Evolutionary conservation across 495 filamentous ascomycete species (phyloP).

Genomic region (Cryomyces antarcticus): DNA sequence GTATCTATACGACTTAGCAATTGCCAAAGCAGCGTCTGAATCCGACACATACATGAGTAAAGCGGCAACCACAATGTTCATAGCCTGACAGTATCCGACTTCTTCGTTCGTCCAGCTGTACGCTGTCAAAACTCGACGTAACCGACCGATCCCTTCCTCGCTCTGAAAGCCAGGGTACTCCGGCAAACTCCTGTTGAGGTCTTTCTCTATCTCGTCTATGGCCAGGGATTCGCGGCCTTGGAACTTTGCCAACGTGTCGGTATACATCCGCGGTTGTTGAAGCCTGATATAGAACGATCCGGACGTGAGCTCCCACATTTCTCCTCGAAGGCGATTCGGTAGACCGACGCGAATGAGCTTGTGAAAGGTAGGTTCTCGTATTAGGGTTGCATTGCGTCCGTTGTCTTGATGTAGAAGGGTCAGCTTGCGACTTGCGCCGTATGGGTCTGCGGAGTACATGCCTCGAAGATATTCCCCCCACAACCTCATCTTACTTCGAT

Average conservation of each 20-base stretch:
- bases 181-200: conserved; percentile 83
- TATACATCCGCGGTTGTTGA: conserved; percentile 63
- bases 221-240: conserved; percentile 70
- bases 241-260: conserved; percentile 65
- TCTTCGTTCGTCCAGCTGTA: conserved; percentile 93
- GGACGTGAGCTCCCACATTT: conserved; percentile 88
- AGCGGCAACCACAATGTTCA: conserved; percentile 97
- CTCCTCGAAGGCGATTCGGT: conserved; percentile 79
- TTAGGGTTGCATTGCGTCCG: conserved; percentile 74
- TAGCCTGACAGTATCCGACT: conserved; percentile 95
- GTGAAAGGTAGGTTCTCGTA: conserved; percentile 92
- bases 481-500: conserved; percentile 89
- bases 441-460: no score
- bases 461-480: conserved; percentile 83
- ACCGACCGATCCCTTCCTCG: conserved; percentile 78
- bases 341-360: conserved; percentile 90
- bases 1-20: conserved; percentile 33
- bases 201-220: conserved; percentile 97
- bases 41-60: conserved; percentile 50
- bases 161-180: conserved; percentile 96
- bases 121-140: conserved; percentile 77
- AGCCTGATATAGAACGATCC: conserved; percentile 76
- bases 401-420: conserved; percentile 38
- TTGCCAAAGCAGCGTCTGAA: not conserved
- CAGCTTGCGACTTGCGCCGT: no score